phyloP scores from a whole-genome alignment of 2,329 filamentous ascomycete genomes.

The Trichoderma brevicompactum region DNA sequence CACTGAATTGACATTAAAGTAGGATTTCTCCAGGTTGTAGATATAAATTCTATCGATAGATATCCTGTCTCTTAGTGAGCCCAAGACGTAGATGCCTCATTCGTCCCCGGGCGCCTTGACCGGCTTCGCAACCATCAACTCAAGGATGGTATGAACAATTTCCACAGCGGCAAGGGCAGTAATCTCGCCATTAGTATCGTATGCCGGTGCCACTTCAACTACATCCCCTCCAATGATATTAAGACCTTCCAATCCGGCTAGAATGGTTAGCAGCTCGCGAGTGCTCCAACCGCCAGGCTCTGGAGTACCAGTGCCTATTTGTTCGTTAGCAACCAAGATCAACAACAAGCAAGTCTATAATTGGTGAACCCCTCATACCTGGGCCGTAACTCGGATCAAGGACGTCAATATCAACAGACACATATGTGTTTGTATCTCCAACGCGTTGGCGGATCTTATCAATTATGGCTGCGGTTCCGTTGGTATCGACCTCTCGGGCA shows the following conservation, averaged over 20 bases:
- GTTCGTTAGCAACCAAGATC: background rate
- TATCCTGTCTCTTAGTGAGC: no score
- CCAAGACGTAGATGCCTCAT: background rate
- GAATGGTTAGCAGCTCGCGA: constrained; percentile 76
- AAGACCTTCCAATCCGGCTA: constrained; percentile 75
- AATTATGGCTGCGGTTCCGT: constrained; percentile 70
- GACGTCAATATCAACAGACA: constrained; percentile 78
- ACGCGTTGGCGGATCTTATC: constrained; percentile 68
- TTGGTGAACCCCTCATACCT: constrained; percentile 7
- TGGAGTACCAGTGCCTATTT: constrained; percentile 74
- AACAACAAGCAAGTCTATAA: background rate
- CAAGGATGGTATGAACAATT: constrained; percentile 54
- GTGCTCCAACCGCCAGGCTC: constrained; percentile 88
- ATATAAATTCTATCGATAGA: no score
- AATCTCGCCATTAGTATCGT: constrained; percentile 76
- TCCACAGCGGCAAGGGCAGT: constrained; percentile 81
- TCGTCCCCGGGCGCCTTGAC: constrained; percentile 25
- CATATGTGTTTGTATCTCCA: constrained; percentile 73
- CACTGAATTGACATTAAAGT: no score
- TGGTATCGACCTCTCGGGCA: constrained; percentile 70
- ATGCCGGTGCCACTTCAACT: constrained; percentile 82
- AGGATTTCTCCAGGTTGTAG: no score
- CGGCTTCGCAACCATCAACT: constrained; percentile 33
- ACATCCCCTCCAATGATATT: constrained; percentile 85
- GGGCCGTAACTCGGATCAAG: constrained; percentile 62